Evolutionary conservation across 768 basidiomycete genomes (phyloP).

Genomic region (Termitomyces sp.): DNA sequence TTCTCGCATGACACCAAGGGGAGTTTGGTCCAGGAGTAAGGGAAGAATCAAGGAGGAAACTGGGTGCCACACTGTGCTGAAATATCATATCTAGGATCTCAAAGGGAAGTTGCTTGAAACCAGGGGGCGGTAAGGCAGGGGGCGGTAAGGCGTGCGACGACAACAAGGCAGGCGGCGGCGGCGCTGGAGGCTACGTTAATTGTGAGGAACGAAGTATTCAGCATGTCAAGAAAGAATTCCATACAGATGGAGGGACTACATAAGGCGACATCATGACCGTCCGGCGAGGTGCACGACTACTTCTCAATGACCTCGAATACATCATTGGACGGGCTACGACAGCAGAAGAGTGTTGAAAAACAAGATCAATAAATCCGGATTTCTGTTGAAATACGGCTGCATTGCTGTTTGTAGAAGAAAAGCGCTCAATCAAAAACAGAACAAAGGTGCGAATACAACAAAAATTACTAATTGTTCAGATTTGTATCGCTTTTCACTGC

Average conservation of each 20-base stretch:
- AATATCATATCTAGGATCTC: slow-evolving; percentile 22
- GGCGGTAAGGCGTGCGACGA: too few species aligned
- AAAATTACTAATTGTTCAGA: background rate
- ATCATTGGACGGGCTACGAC: background rate
- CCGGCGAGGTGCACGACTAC: background rate
- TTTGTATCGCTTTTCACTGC: background rate
- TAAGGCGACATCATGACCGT: background rate
- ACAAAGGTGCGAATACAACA: background rate
- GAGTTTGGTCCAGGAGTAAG: slow-evolving; percentile 12
- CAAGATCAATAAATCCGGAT: background rate
- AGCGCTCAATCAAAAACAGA: background rate
- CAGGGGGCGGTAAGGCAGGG: background rate
- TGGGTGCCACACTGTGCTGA: slow-evolving; percentile 16
- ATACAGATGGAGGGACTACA: background rate
- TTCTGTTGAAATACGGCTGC: background rate
- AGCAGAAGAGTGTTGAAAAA: background rate
- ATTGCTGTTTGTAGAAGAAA: background rate
- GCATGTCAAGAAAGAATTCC: background rate
- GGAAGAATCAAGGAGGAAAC: slow-evolving; percentile 14
- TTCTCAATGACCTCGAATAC: background rate
- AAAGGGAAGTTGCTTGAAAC: slow-evolving; percentile 8
- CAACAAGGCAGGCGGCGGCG: too few species aligned
- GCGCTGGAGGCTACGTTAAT: background rate
- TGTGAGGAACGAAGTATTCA: background rate
- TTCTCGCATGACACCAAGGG: slow-evolving; percentile 17